These are phyloP conservation scores for Apiospora saccharicola DNA, from an alignment of 2,329 filamentous ascomycete genomes.

Conservation along the genomic window DNA sequence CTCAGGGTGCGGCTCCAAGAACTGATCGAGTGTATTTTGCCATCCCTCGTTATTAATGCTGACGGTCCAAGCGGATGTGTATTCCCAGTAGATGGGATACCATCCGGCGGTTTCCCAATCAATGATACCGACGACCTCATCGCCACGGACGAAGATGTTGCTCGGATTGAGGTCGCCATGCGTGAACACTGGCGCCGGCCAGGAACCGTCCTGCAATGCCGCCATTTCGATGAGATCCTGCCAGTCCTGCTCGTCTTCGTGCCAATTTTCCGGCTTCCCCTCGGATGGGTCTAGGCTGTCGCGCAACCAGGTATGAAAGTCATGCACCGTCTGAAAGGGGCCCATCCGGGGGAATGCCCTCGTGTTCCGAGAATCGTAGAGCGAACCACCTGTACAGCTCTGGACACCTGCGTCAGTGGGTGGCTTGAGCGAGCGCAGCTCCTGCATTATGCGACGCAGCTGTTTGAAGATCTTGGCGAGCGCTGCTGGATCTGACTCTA, in stretches of 20 bases:
- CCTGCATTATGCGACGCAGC: conserved; percentile 33
- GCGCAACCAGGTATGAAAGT: conserved; percentile 45
- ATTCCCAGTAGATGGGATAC: conserved; percentile 35
- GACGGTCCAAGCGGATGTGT: conserved; percentile 31
- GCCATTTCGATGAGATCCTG: conserved; percentile 36
- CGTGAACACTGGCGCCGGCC: conserved; percentile 26
- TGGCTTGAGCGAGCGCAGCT: conserved; percentile 36
- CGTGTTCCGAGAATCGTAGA: conserved; percentile 28
- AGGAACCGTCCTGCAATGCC: conserved; percentile 32
- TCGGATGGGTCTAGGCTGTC: conserved; percentile 34
- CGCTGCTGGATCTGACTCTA: background rate
- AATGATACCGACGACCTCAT: conserved; percentile 38
- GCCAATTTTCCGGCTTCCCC: conserved; percentile 28
- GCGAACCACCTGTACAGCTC: conserved; percentile 39
- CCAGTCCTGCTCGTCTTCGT: conserved; percentile 8
- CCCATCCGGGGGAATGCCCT: conserved; percentile 34
- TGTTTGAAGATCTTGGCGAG: conserved; percentile 32
- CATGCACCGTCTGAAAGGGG: conserved; percentile 41
- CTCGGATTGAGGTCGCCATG: conserved; percentile 41
- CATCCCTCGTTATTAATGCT: conserved; percentile 31
- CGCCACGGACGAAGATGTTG: conserved; percentile 39
- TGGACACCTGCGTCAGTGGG: conserved; percentile 30
- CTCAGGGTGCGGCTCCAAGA: conserved; percentile 30
- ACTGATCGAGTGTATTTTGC: conserved; percentile 31
- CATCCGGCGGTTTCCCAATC: conserved; percentile 31